These are phyloP conservation scores for Teunomyces barrocoloradensis DNA, from an alignment of 805 yeast genomes.

Conservation along the genomic window DNA sequence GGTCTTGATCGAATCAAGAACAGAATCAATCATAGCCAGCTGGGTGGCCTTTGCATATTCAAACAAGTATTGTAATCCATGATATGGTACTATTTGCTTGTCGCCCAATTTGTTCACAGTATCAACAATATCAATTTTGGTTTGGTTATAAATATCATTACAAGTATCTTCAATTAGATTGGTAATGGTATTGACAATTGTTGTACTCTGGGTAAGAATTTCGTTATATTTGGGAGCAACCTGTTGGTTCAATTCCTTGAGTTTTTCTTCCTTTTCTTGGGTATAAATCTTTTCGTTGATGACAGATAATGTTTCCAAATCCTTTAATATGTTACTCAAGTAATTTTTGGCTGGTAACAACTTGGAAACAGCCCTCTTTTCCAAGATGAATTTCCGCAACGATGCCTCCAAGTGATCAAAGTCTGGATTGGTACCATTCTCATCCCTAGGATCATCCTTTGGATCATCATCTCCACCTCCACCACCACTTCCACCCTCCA, in stretches of 20 bases:
- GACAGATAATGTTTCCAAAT: conserved; percentile 57
- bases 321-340: conserved; percentile 64
- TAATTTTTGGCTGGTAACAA: conserved; percentile 92
- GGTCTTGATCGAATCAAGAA: conserved; percentile 58
- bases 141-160: conserved; percentile 55
- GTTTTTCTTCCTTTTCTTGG: conserved; percentile 47
- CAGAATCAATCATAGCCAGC: conserved; percentile 58
- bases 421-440: conserved; percentile 49
- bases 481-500: conserved; percentile 32
- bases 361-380: conserved; percentile 85
- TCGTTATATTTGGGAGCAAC: conserved; percentile 65
- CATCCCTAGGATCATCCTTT: conserved; percentile 28
- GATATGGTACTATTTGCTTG: conserved; percentile 51
- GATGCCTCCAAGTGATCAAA: conserved; percentile 85
- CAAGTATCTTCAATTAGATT: conserved; percentile 60
- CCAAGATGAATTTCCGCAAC: conserved; percentile 79
- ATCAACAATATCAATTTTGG: conserved; percentile 50
- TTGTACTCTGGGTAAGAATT: conserved; percentile 49
- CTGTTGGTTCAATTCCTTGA: conserved; percentile 46
- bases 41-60: conserved; percentile 73
- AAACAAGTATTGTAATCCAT: conserved; percentile 61
- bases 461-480: conserved; percentile 31
- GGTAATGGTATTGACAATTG: conserved; percentile 58
- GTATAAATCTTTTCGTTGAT: conserved; percentile 58
- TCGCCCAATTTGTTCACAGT: conserved; percentile 55